Base-by-base conservation (phyloP, 495 filamentous ascomycete genomes). In the Trichoderma asperelloides region DNA sequence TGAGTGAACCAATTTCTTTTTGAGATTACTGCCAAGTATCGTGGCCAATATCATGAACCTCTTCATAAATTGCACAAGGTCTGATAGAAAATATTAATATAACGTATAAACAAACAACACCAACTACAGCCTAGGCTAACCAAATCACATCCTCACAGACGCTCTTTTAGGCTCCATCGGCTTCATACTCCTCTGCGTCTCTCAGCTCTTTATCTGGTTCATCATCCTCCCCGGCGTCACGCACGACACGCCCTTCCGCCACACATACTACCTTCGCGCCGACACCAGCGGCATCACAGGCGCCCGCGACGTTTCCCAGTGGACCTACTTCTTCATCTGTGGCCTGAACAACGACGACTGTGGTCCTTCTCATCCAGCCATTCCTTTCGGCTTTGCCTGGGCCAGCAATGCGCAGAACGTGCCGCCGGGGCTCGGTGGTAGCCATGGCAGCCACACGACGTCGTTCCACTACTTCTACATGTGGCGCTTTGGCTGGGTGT, bases 301-400 rank as follows among this genome's bases (percentile, higher is more conserved):
- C 25, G 87, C 92, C 2, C 78, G 81, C 13, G 40, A 83, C 41
- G 69, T 84, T 9, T 87, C 91, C 9, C 86, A 93, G 77, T 97
- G 93, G 93, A 95, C 92, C 3, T 94, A 88, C 78, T 94, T 93
- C 85, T 86, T 88, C 71, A 75, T 94, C 66, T 86, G 84, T 71
- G 83, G 82, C 27, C 72, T 67, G 39, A 76, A 71, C 71, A 85
- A 86, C 69, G 37, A 33, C 16, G 74, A 84, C 72, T 86, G 84
- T 70, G 76, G 80, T 57, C 33, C 67, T 0, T 67, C 81, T 0
- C 72, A 73, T 39, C 80, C 84, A 4, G 83, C 74, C 6, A 71
- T 80, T 0, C 79, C 83, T 9, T 63, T 85, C 21, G 84, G 84
- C 30, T 79, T 78, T 62, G 84, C 82, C 39, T 86, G 84, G 84